Percentiles rank a stretch among this genome's conserved stretches.
Conservation (phyloP, 2,329 filamentous ascomycete species). For the Aciculosporium take region DNA sequence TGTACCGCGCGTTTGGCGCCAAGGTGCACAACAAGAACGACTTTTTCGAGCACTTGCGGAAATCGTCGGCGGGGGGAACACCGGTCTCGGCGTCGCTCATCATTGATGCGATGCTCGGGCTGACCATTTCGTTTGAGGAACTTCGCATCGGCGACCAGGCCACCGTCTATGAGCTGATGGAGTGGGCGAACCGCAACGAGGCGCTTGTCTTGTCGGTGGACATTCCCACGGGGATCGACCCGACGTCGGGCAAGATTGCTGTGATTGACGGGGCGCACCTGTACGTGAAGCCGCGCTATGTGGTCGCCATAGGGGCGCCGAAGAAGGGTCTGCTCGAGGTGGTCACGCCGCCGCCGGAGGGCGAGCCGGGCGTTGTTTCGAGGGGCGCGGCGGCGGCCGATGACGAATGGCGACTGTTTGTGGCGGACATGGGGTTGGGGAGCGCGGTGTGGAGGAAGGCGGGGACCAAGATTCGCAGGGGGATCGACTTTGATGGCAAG, state of each 20-base stretch:
- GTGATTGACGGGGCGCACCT: conserved; percentile 62
- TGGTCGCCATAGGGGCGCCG: conserved; percentile 76
- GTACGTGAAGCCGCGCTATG: conserved; percentile 66
- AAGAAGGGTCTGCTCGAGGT: conserved; percentile 73
- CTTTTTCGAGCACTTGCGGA: conserved; percentile 45
- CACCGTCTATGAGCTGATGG: conserved; percentile 76
- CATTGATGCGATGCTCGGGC: conserved; percentile 75
- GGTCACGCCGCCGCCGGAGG: conserved; percentile 39
- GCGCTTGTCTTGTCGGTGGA: conserved; percentile 78
- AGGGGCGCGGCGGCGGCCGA: conserved; percentile 24
- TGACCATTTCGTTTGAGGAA: conserved; percentile 80
- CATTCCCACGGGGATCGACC: conserved; percentile 77
- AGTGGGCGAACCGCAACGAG: conserved; percentile 83
- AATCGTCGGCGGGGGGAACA: conserved; percentile 22
- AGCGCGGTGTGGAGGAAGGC: conserved; percentile 75
- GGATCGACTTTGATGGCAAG: conserved; percentile 73
- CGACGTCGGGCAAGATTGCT: conserved; percentile 53
- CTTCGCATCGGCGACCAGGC: conserved; percentile 70
- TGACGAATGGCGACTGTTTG: conserved; percentile 62
- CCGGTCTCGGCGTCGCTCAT: conserved; percentile 59
- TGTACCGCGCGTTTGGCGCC: conserved; percentile 74
- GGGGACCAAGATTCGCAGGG: conserved; percentile 64
- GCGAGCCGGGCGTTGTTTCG: conserved; percentile 16
- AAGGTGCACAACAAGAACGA: conserved; percentile 49
- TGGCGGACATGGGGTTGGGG: conserved; percentile 77